Conservation (phyloP, 2,329 filamentous ascomycete species). For the Colletotrichum liaoningense region DNA sequence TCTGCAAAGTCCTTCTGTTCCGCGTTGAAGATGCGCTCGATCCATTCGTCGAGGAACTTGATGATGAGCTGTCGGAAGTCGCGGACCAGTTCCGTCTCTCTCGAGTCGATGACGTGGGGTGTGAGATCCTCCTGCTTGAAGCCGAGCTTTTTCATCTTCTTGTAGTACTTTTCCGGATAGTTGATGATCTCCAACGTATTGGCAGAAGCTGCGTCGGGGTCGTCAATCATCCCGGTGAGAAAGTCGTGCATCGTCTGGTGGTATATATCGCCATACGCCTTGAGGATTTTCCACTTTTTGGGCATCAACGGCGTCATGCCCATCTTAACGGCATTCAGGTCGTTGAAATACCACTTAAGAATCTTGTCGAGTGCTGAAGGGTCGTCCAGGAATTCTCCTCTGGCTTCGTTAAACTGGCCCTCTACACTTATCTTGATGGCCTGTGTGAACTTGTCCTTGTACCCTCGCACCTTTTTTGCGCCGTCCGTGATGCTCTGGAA, state of each 20-base stretch:
- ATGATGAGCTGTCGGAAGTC: slow-evolving; percentile 97
- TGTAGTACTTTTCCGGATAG: slow-evolving; percentile 96
- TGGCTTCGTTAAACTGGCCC: slow-evolving; percentile 78
- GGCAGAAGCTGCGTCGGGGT: slow-evolving; percentile 84
- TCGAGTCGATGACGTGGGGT: slow-evolving; percentile 90
- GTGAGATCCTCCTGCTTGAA: slow-evolving; percentile 80
- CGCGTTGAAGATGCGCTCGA: slow-evolving; percentile 87
- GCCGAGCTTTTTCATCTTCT: slow-evolving; percentile 93
- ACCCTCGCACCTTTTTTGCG: slow-evolving; percentile 90
- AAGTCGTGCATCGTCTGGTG: slow-evolving; percentile 97
- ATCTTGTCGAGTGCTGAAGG: slow-evolving; percentile 86
- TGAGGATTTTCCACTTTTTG: slow-evolving; percentile 95
- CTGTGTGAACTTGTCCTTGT: slow-evolving; percentile 94
- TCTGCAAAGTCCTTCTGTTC: slow-evolving; percentile 86
- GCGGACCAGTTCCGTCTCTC: slow-evolving; percentile 88
- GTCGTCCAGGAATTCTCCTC: slow-evolving; percentile 83
- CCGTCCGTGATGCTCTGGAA: slow-evolving; percentile 97
- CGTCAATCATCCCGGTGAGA: slow-evolving; percentile 83
- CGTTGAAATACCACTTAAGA: slow-evolving; percentile 97
- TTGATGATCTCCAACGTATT: slow-evolving; percentile 93
- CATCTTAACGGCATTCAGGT: slow-evolving; percentile 92
- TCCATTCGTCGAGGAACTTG: slow-evolving; percentile 96
- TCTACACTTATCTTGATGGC: slow-evolving; percentile 80
- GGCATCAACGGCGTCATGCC: slow-evolving; percentile 94
- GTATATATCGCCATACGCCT: slow-evolving; percentile 90